phyloP scores from a whole-genome alignment of 257 asterid genomes.

The Penstemon eatonii region DNA sequence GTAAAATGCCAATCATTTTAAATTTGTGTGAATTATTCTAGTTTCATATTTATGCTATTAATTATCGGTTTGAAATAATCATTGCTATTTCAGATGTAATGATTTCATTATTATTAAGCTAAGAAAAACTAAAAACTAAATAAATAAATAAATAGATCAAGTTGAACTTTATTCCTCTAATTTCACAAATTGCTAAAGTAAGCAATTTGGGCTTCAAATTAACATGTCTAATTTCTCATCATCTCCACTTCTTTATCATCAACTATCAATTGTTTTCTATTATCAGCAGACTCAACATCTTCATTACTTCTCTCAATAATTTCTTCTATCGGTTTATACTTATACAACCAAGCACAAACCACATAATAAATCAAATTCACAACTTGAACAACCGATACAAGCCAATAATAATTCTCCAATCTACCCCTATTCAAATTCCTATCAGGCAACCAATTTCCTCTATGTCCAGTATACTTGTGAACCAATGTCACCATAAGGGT shows the following conservation, averaged over 20 bases:
- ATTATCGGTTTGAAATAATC: too few species aligned
- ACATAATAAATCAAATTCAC: constrained; percentile 59
- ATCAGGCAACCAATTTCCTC: constrained; percentile 68
- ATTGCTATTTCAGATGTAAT: too few species aligned
- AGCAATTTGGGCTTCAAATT: too few species aligned
- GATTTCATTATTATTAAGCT: too few species aligned
- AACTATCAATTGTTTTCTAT: constrained; percentile 22
- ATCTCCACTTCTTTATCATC: constrained; percentile 34
- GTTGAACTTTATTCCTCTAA: too few species aligned
- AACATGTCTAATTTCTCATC: constrained; percentile 10
- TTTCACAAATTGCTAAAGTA: too few species aligned
- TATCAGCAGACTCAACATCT: constrained; percentile 37
- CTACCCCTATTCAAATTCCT: constrained; percentile 64
- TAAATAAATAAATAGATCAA: too few species aligned
- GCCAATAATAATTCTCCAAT: constrained; percentile 70
- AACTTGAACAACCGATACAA: constrained; percentile 57
- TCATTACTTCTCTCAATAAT: constrained; percentile 28
- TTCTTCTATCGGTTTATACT: constrained; percentile 56
- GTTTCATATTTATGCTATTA: too few species aligned
- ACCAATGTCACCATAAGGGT: constrained; percentile 58
- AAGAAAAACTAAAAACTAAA: too few species aligned
- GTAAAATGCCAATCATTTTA: too few species aligned
- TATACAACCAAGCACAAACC: constrained; percentile 56
- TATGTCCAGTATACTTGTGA: constrained; percentile 48
- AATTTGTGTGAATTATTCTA: too few species aligned